These are phyloP conservation scores for Cordyceps cicadae DNA, from an alignment of 2,329 filamentous ascomycete species.

Conservation along the genomic window DNA sequence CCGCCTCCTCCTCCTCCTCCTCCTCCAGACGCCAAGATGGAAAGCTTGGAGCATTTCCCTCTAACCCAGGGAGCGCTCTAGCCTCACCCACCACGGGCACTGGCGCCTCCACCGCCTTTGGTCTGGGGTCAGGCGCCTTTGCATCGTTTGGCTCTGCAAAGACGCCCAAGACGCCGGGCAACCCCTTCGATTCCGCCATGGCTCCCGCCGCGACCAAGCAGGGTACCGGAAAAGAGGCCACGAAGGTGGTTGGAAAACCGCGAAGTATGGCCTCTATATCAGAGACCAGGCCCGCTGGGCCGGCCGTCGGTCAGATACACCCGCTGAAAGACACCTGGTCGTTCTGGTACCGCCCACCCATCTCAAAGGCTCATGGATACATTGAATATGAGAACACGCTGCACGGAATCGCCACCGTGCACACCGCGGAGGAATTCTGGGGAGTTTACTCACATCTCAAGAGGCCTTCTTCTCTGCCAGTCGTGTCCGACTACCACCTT, in stretches of 20 bases:
- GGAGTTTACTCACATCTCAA: slow-evolving; percentile 82
- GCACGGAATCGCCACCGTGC: slow-evolving; percentile 73
- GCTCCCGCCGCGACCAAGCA: slow-evolving; percentile 31
- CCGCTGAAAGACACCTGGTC: slow-evolving; percentile 83
- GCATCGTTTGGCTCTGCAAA: slow-evolving; percentile 77
- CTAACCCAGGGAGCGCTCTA: slow-evolving; percentile 60
- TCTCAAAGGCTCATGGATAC: slow-evolving; percentile 81
- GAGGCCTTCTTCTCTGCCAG: slow-evolving; percentile 75
- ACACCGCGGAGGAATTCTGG: slow-evolving; percentile 86
- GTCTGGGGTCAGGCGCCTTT: slow-evolving; percentile 88
- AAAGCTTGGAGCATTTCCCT: slow-evolving; percentile 69
- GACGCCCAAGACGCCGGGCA: slow-evolving; percentile 77
- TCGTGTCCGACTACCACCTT: slow-evolving; percentile 95
- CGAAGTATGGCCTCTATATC: slow-evolving; percentile 37
- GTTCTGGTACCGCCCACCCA: slow-evolving; percentile 94
- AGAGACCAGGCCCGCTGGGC: slow-evolving; percentile 28
- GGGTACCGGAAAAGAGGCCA: slow-evolving; percentile 23
- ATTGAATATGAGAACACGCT: slow-evolving; percentile 96
- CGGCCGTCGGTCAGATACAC: slow-evolving; percentile 35
- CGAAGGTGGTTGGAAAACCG: slow-evolving; percentile 23
- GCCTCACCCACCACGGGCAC: slow-evolving; percentile 59
- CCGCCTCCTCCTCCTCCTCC: slow-evolving; percentile 43
- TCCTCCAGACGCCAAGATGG: slow-evolving; percentile 70
- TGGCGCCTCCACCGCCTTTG: slow-evolving; percentile 80
- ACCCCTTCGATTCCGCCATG: slow-evolving; percentile 69